These are phyloP conservation scores for Lipomyces sp. DNA, from an alignment of 805 yeast genomes.

Conservation along the genomic window DNA sequence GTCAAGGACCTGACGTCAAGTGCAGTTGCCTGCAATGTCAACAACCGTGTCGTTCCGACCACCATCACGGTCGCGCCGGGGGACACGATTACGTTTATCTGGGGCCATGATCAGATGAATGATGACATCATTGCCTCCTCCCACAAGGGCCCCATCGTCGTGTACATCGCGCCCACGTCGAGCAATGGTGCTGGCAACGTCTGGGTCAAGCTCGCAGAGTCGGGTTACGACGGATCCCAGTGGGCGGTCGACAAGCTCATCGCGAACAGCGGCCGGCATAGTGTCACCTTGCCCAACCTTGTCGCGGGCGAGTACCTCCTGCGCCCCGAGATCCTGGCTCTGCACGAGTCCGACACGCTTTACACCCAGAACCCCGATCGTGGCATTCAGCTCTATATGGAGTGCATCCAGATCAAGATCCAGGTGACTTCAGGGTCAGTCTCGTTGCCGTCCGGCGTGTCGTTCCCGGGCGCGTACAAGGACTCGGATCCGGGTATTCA, in stretches of 20 bases:
- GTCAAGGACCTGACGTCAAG: conserved; percentile 16
- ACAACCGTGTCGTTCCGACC: conserved; percentile 6
- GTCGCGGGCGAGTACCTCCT: conserved; percentile 19
- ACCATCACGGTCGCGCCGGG: conserved; percentile 20
- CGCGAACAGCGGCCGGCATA: conserved; percentile 13
- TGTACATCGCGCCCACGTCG: conserved; percentile 18
- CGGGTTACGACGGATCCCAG: conserved; percentile 4
- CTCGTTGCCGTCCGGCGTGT: conserved; percentile 13
- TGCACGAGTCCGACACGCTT: conserved; percentile 12
- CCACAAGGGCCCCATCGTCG: conserved; percentile 21
- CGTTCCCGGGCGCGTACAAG: conserved; percentile 25
- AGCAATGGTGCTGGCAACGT: conserved; percentile 9
- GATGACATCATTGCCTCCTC: conserved; percentile 14
- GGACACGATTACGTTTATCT: conserved; percentile 9
- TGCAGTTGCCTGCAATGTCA: conserved; percentile 21
- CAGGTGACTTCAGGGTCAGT: conserved; percentile 8
- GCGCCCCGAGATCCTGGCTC: conserved; percentile 23
- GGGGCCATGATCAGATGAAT: conserved; percentile 19
- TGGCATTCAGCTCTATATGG: conserved; percentile 22
- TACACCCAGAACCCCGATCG: conserved; percentile 8
- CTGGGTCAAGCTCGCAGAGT: conserved; percentile 24
- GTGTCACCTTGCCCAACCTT: conserved; percentile 18
- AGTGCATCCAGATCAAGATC: conserved; percentile 19
- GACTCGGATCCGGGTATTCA: conserved; percentile 22
- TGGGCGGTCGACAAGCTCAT: conserved; percentile 22